phyloP scores from a whole-genome alignment of 2,329 filamentous ascomycete species.

The Fusarium brevicatenulatum region DNA sequence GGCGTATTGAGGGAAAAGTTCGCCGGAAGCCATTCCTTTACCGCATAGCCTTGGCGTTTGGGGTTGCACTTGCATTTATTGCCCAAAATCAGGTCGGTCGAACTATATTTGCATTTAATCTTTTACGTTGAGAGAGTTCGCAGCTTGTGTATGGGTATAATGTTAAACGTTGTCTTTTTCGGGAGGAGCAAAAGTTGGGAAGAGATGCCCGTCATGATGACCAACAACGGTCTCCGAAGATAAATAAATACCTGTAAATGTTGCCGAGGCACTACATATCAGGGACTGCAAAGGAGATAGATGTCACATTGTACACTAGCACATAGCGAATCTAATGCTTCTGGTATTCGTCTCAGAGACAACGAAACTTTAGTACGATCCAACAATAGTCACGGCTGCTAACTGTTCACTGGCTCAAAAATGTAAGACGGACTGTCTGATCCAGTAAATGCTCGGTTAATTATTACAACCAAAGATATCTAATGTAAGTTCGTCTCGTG shows the following conservation, averaged over 20 bases:
- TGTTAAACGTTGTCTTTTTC: conserved; percentile 27
- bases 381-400: background rate
- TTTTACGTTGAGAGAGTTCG: conserved; percentile 9
- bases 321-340: conserved; percentile 40
- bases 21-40: conserved; percentile 40
- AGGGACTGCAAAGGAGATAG: background rate
- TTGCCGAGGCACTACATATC: background rate
- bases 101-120: conserved; percentile 38
- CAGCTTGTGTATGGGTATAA: conserved; percentile 29
- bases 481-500: background rate
- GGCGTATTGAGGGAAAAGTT: conserved; percentile 26
- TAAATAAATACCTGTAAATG: conserved; percentile 12
- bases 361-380: background rate
- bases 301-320: conserved; percentile 38
- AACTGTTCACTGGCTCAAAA: background rate
- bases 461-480: background rate
- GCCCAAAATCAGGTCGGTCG: conserved; percentile 17
- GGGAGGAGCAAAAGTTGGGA: conserved; percentile 27
- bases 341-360: conserved; percentile 12
- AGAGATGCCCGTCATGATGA: conserved; percentile 15
- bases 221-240: conserved; percentile 8
- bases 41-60: conserved; percentile 44
- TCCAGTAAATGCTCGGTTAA: background rate
- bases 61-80: conserved; percentile 30
- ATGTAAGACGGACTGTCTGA: background rate